These are phyloP conservation scores for Kwoniella pini DNA, from an alignment of 768 basidiomycete species.

Conservation along the genomic window DNA sequence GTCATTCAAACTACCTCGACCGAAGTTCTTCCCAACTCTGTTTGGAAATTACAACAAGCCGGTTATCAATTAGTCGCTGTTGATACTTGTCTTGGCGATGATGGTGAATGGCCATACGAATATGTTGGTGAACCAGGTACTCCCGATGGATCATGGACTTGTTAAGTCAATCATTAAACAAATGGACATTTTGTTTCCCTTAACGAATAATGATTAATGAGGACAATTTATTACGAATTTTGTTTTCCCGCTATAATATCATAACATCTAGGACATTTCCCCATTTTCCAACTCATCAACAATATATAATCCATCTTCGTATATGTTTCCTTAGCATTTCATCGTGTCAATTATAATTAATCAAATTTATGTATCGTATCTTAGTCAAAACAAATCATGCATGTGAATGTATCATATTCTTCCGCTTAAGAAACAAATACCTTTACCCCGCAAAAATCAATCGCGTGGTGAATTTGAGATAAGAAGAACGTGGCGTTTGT, in stretches of 20 bases:
- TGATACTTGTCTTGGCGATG: conserved; percentile 50
- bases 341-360: not conserved
- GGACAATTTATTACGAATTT: conserved; percentile 3
- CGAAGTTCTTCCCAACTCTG: conserved; percentile 43
- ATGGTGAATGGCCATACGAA: conserved; percentile 52
- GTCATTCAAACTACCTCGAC: conserved; percentile 26
- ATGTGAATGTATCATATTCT: conserved; percentile 2
- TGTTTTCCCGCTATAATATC: not conserved
- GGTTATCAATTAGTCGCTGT: conserved; percentile 52
- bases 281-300: too few relatives aligned
- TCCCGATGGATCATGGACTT: conserved; percentile 48
- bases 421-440: too few relatives aligned
- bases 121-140: conserved; percentile 43
- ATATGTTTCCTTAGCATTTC: too few relatives aligned
- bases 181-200: not conserved
- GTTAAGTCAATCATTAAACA: conserved; percentile 20
- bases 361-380: not conserved
- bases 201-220: conserved; percentile 6
- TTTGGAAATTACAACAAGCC: conserved; percentile 25
- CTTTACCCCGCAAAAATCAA: not conserved
- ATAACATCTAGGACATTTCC: not conserved
- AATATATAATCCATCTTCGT: too few relatives aligned
- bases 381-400: not conserved
- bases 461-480: not conserved
- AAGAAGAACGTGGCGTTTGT: not conserved